phyloP scores from a whole-genome alignment of 345 rosid species.

The Trapa bicornis region DNA sequence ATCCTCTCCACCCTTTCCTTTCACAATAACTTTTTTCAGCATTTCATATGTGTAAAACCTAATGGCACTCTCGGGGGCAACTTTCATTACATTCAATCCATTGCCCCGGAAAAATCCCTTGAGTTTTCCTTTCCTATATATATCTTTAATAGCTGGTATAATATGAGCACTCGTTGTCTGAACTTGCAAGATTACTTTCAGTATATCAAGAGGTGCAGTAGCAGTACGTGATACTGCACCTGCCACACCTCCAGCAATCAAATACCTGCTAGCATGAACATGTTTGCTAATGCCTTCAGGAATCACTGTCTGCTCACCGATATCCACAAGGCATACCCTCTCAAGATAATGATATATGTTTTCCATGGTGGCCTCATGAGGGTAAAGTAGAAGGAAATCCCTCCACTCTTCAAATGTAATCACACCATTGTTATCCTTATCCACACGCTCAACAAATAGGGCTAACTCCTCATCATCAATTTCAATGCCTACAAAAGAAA shows the following conservation, averaged over 20 bases:
- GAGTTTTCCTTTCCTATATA: slow-evolving; percentile 55
- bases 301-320: slow-evolving; percentile 79
- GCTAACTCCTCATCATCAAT: slow-evolving; percentile 83
- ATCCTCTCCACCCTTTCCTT: slow-evolving; percentile 33
- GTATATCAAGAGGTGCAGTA: slow-evolving; percentile 83
- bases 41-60: slow-evolving; percentile 70
- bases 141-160: slow-evolving; percentile 51
- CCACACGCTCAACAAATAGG: slow-evolving; percentile 80
- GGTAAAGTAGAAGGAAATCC: slow-evolving; percentile 78
- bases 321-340: slow-evolving; percentile 78
- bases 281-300: slow-evolving; percentile 80
- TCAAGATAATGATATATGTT: slow-evolving; percentile 81
- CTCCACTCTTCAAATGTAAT: slow-evolving; percentile 94
- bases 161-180: slow-evolving; percentile 50
- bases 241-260: slow-evolving; percentile 84
- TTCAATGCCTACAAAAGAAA: slow-evolving; percentile 52
- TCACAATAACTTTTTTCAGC: slow-evolving; percentile 47
- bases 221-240: slow-evolving; percentile 87
- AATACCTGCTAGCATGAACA: slow-evolving; percentile 58
- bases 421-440: slow-evolving; percentile 80
- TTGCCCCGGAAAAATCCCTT: slow-evolving; percentile 68
- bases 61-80: slow-evolving; percentile 90
- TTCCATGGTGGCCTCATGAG: slow-evolving; percentile 91
- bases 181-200: slow-evolving; percentile 76
- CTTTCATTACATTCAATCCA: slow-evolving; percentile 74